Conservation (phyloP, 169 alveolate genomes). For the Eimeria praecox region DNA sequence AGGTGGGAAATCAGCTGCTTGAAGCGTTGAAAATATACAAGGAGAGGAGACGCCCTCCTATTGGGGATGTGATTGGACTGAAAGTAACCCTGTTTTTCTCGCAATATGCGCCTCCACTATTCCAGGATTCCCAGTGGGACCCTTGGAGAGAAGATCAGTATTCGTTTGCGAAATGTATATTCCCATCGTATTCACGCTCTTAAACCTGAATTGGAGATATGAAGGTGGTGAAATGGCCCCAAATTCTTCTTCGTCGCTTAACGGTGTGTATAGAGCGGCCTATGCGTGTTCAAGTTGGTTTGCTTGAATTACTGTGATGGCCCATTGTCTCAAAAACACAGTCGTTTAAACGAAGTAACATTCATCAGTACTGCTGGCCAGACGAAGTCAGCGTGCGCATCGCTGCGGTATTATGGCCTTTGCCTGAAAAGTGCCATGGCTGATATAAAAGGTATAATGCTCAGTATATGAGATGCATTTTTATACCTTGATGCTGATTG, state of each 20-base stretch:
- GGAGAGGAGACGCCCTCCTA: neutral
- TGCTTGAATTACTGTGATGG: too few relatives aligned
- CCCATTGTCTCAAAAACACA: too few relatives aligned
- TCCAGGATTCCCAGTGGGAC: neutral
- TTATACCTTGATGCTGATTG: neutral
- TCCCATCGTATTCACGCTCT: neutral
- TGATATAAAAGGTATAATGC: too few relatives aligned
- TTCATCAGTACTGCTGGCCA: too few relatives aligned
- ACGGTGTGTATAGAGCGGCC: neutral
- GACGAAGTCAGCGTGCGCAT: too few relatives aligned
- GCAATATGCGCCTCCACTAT: neutral
- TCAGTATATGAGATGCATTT: too few relatives aligned
- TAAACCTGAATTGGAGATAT: neutral
- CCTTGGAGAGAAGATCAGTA: slow-evolving; percentile 46
- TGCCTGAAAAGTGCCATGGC: too few relatives aligned
- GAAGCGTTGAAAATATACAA: neutral
- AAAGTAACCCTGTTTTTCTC: neutral
- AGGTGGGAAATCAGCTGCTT: neutral
- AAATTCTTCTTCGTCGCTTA: neutral
- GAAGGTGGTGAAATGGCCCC: neutral
- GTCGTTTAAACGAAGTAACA: too few relatives aligned
- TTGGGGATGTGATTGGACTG: neutral
- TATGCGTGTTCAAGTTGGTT: neutral
- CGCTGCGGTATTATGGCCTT: too few relatives aligned
- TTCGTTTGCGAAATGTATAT: too few relatives aligned